Percentiles rank a stretch among this genome's conserved stretches.
phyloP scores from a whole-genome alignment of 2,329 filamentous ascomycete genomes.

The Chalara sp. region DNA sequence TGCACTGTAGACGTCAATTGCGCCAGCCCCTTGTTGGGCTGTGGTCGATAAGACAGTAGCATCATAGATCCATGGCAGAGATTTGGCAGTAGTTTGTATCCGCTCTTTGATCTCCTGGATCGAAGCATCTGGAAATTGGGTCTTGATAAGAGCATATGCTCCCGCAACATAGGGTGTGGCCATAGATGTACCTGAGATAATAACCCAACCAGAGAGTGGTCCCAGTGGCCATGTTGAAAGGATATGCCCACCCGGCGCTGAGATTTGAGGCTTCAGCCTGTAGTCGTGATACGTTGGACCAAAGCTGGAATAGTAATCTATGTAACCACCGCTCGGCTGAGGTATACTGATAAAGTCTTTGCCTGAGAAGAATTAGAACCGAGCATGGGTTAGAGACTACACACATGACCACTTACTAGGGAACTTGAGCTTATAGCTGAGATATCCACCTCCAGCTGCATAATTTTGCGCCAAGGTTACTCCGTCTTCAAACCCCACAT shows the following conservation, averaged over 20 bases:
- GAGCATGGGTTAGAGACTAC: too few species aligned
- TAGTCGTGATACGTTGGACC: background rate
- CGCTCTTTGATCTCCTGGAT: constrained; percentile 23
- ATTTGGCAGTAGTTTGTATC: constrained; percentile 26
- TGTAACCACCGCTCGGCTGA: background rate
- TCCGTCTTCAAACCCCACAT: background rate
- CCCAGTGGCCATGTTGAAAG: background rate
- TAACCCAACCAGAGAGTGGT: constrained; percentile 1
- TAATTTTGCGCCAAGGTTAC: background rate
- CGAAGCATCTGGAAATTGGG: constrained; percentile 21
- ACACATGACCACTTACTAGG: background rate
- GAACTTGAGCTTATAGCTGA: background rate
- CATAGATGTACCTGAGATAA: constrained; percentile 32
- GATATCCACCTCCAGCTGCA: background rate
- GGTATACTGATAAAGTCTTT: background rate
- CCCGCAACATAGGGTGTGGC: constrained; percentile 29
- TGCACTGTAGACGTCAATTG: constrained; percentile 28
- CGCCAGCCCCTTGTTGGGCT: constrained; percentile 29
- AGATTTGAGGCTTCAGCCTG: background rate
- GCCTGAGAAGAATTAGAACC: background rate
- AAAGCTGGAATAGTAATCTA: background rate
- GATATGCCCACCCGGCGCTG: background rate
- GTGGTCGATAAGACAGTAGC: constrained; percentile 22
- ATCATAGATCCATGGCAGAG: constrained; percentile 22
- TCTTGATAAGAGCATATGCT: constrained; percentile 30